Evolutionary conservation across 2,329 filamentous ascomycete genomes (phyloP), one percentile per base, ranked within the genome.

Genomic region (Scopulariopsis brevicaulis): DNA sequence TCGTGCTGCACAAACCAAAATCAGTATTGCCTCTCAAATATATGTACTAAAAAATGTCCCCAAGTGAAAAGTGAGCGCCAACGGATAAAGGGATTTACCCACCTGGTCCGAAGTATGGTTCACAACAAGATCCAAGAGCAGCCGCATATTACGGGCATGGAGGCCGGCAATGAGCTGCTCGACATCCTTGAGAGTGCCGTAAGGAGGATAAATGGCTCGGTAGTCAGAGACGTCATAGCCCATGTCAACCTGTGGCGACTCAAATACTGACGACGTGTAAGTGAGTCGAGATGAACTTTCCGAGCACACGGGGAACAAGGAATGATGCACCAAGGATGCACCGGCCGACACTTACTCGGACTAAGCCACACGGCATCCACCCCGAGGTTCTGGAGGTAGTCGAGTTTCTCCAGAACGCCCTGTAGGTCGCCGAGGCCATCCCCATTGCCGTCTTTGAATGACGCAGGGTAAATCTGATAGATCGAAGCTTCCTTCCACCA

Each of bases 151-250:
- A 2, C 83, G 73, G 37, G 77, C 68, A 60, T 89, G 84, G 32
- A 82, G 78, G 25, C 77, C 78, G 54, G 81, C 68, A 56, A 85
- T 84, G 57, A 90, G 69, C 1, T 72, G 67, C 55, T 89, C 84
- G 22, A 90, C 81, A 66, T 91, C 85, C 55, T 73, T 72, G 43
- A 90, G 72, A 22, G 83, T 83, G n/a, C 87, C 87, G 61, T 89
- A 90, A 18, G 77, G 77, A 2, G 80, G 74, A 61, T 89, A 78
- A 55, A 91, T 84, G 35, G 72, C 75, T 62, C 80, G 77, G 63
- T 90, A 90, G 68, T 90, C 80, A 12, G 80, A 79, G 56, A 89
- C 80, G 65, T 89, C 87, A 66, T 89, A 89, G 48, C 85, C 73
- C 11, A 43, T 25, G 54, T 89, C 86, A 51, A 81, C 70, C 64